Evolutionary conservation across 2,329 filamentous ascomycete genomes (phyloP).

Genomic region (Aspergillus sp.): DNA sequence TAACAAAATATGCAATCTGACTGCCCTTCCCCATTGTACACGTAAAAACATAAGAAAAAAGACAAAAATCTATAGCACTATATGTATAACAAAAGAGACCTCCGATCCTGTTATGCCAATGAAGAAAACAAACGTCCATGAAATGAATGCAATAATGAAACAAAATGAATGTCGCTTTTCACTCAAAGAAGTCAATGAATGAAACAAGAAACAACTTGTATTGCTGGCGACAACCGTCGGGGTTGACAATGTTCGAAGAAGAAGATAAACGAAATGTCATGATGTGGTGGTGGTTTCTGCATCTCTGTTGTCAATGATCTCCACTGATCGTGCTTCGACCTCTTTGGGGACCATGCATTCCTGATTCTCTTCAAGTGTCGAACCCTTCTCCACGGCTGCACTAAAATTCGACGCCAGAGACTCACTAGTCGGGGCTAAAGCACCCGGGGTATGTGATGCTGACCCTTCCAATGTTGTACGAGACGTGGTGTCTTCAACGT

Average conservation of each 20-base stretch:
- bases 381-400: constrained; percentile 10
- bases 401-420: constrained; percentile 8
- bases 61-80: constrained; percentile 21
- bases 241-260: not conserved
- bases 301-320: constrained; percentile 28
- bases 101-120: constrained; percentile 17
- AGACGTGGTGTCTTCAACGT: constrained; percentile 36
- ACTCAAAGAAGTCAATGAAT: constrained; percentile 10
- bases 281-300: constrained; percentile 26
- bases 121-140: constrained; percentile 1
- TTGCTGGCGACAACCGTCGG: not conserved
- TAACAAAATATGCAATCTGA: constrained; percentile 9
- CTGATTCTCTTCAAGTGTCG: constrained; percentile 17
- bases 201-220: constrained; percentile 4
- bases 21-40: constrained; percentile 3
- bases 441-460: constrained; percentile 15
- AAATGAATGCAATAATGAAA: constrained; percentile 8
- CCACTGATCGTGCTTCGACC: constrained; percentile 37
- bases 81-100: constrained; percentile 20
- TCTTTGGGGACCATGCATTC: constrained; percentile 32
- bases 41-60: constrained; percentile 5
- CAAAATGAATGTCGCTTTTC: constrained; percentile 15
- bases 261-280: constrained; percentile 13
- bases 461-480: constrained; percentile 24
- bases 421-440: constrained; percentile 18